Conservation (phyloP, 805 yeast species). For the Hanseniaspora meyeri region DNA sequence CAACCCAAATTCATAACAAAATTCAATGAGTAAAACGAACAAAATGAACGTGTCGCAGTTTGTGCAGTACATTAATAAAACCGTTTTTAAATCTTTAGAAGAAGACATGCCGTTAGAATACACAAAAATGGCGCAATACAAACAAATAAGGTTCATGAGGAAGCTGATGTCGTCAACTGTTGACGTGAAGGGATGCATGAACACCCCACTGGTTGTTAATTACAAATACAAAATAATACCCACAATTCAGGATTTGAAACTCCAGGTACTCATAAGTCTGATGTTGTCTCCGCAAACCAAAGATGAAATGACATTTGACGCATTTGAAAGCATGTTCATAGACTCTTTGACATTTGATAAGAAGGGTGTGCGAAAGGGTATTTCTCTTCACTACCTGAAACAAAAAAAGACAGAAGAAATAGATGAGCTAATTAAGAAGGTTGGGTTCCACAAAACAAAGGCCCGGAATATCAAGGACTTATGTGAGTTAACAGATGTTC, state of each 20-base stretch:
- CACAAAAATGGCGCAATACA: not conserved
- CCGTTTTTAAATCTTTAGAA: not conserved
- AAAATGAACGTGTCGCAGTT: not conserved
- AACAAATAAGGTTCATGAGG: conserved; percentile 9
- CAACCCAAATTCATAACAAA: too few species aligned
- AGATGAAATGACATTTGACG: conserved; percentile 8
- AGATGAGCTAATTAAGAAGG: not conserved
- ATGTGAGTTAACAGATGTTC: not conserved
- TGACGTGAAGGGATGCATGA: conserved; percentile 6
- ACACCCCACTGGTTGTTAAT: conserved; percentile 2
- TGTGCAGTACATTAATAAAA: not conserved
- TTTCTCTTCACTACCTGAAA: not conserved
- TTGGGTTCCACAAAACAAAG: conserved; percentile 10
- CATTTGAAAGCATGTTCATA: conserved; percentile 4
- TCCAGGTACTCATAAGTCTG: conserved; percentile 3
- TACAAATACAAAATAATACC: conserved; percentile 3
- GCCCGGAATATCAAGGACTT: conserved; percentile 1
- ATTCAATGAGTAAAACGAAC: not conserved
- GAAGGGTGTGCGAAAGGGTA: not conserved
- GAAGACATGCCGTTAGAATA: not conserved
- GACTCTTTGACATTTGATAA: not conserved
- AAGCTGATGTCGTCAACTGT: not conserved
- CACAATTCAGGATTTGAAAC: not conserved
- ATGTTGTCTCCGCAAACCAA: conserved; percentile 11
- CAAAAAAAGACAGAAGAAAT: not conserved